These are phyloP conservation scores for Isabelozyma pseudorhagii DNA, from an alignment of 805 yeast genomes.

Conservation along the genomic window DNA sequence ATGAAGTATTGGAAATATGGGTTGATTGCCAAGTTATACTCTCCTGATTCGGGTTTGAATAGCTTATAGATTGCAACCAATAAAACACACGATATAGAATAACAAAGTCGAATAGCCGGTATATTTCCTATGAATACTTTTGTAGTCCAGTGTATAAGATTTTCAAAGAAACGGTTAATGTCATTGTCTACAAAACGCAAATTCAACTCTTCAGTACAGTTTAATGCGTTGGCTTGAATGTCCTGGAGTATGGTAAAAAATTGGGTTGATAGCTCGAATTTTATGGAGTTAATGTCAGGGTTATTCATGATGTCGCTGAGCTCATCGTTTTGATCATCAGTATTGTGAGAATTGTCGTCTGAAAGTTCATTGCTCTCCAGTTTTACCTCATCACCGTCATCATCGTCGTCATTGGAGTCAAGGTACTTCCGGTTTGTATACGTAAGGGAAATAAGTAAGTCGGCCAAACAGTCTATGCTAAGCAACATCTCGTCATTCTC, in stretches of 20 bases:
- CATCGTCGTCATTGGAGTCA: background rate
- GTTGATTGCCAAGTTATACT: slow-evolving; percentile 45
- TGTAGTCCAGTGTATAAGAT: slow-evolving; percentile 28
- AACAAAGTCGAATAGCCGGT: slow-evolving; percentile 21
- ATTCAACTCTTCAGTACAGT: slow-evolving; percentile 41
- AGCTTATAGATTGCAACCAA: slow-evolving; percentile 30
- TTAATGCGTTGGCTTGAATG: slow-evolving; percentile 27
- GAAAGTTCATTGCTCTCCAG: background rate
- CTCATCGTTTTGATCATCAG: background rate
- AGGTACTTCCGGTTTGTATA: slow-evolving; percentile 13
- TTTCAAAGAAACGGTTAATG: slow-evolving; percentile 20
- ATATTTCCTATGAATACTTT: slow-evolving; percentile 11
- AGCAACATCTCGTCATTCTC: slow-evolving; percentile 52
- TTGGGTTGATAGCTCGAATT: slow-evolving; percentile 31
- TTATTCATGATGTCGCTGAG: slow-evolving; percentile 1
- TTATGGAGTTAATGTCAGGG: slow-evolving; percentile 23
- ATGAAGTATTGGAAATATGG: slow-evolving; percentile 61
- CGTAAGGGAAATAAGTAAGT: slow-evolving; percentile 45
- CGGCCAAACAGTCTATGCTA: slow-evolving; percentile 55
- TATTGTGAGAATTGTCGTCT: background rate
- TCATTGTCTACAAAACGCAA: slow-evolving; percentile 42
- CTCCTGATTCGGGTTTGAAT: slow-evolving; percentile 21
- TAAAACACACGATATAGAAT: slow-evolving; percentile 30
- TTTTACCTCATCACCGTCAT: slow-evolving; percentile 1
- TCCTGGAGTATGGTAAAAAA: slow-evolving; percentile 36